A percentile compares a stretch with the other conserved stretches of the same genome.
Evolutionary conservation across 208 protist species (phyloP).

Genomic region (Trypanosomatidae sp.): DNA sequence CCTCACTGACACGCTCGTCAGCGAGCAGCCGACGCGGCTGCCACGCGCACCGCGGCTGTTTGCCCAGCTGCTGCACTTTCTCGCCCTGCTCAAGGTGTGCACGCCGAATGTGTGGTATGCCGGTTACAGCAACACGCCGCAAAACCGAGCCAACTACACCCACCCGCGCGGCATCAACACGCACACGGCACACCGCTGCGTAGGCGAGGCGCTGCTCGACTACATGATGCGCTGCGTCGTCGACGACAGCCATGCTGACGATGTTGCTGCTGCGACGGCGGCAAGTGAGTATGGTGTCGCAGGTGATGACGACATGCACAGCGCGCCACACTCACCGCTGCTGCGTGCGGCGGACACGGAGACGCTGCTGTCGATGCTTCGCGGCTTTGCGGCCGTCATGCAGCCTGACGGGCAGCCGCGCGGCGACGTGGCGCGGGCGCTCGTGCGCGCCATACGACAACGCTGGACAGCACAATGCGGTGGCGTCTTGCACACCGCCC

Average conservation of each 20-base stretch:
- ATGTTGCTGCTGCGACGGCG: neutral
- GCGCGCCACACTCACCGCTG: neutral
- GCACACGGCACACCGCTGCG: slow-evolving; percentile 24
- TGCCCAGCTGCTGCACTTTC: slow-evolving; percentile 66
- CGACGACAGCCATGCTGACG: neutral
- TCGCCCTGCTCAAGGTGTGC: slow-evolving; percentile 69
- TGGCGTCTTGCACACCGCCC: neutral
- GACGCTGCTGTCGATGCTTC: slow-evolving; percentile 41
- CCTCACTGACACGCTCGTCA: slow-evolving; percentile 34
- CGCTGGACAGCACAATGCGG: neutral
- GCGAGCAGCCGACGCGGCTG: slow-evolving; percentile 57
- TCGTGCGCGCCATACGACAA: slow-evolving; percentile 8
- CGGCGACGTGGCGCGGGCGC: slow-evolving; percentile 19
- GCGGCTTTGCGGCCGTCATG: slow-evolving; percentile 40
- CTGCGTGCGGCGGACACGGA: slow-evolving; percentile 13
- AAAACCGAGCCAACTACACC: slow-evolving; percentile 73
- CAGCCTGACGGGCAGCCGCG: slow-evolving; percentile 23
- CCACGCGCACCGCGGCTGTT: slow-evolving; percentile 27
- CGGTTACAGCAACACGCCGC: slow-evolving; percentile 26
- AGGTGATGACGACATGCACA: neutral
- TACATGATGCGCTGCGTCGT: slow-evolving; percentile 25
- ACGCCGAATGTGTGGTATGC: slow-evolving; percentile 83
- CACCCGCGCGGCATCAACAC: slow-evolving; percentile 56
- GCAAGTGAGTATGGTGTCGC: neutral
- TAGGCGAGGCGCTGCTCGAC: slow-evolving; percentile 47